Conservation (phyloP, 352 stramenopile species). For the Phytophthora foliorum region DNA sequence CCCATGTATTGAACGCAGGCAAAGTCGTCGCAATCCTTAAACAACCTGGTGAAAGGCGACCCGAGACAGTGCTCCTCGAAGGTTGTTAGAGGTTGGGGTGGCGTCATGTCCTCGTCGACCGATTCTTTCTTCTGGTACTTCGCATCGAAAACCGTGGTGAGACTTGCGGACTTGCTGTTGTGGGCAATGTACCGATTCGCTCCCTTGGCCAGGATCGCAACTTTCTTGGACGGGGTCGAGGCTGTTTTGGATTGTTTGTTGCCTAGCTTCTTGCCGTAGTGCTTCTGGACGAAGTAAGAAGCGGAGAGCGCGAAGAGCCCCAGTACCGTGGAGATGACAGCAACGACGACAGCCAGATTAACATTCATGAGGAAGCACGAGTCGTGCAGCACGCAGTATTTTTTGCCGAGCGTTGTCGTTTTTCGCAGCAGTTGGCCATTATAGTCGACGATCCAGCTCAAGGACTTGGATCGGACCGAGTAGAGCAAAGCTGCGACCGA, state of each 20-base stretch:
- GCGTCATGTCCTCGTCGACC: background rate
- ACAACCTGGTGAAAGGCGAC: constrained; percentile 21
- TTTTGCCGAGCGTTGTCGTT: constrained; percentile 22
- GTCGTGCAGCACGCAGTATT: constrained; percentile 38
- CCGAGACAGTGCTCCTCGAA: constrained; percentile 32
- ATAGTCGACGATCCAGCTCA: constrained; percentile 35
- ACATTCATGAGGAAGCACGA: constrained; percentile 42
- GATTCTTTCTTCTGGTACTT: constrained; percentile 1
- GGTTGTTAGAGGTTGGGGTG: constrained; percentile 5
- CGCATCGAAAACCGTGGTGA: background rate
- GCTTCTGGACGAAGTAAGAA: constrained; percentile 31
- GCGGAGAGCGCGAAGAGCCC: constrained; percentile 12
- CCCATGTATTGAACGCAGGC: constrained; percentile 27
- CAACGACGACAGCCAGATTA: constrained; percentile 25
- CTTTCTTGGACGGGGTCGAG: constrained; percentile 4
- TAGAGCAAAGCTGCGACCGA: constrained; percentile 16
- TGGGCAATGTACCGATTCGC: constrained; percentile 21
- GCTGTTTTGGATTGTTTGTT: background rate
- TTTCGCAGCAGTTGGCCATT: constrained; percentile 34
- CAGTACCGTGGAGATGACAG: constrained; percentile 11
- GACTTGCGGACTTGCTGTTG: constrained; percentile 11
- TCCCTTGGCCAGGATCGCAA: constrained; percentile 25
- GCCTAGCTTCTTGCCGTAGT: constrained; percentile 19
- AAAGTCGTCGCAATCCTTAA: constrained; percentile 38
- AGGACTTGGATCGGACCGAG: constrained; percentile 20